phyloP scores from a whole-genome alignment of 305 asterid genomes.

The Euphrasia arctica region DNA sequence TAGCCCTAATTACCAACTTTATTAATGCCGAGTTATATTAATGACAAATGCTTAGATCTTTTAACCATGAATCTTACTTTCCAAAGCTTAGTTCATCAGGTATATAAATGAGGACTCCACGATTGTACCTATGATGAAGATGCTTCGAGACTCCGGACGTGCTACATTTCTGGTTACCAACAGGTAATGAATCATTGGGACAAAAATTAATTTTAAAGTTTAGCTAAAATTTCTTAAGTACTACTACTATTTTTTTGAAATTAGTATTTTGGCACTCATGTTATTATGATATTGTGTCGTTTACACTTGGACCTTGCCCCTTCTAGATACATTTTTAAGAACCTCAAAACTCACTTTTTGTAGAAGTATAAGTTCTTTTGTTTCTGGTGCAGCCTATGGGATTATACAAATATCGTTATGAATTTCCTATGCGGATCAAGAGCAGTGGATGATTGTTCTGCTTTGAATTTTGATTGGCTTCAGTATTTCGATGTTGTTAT shows the following conservation, averaged over 20 bases:
- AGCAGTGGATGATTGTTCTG: slow-evolving; percentile 41
- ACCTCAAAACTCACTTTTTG: slow-evolving; percentile 4
- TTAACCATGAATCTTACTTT: slow-evolving; percentile 18
- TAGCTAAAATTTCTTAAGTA: too few species aligned
- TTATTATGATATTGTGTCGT: not conserved
- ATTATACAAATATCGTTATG: slow-evolving; percentile 91
- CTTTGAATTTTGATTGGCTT: slow-evolving; percentile 79
- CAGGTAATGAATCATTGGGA: slow-evolving; percentile 49
- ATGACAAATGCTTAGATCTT: slow-evolving; percentile 2
- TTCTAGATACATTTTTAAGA: slow-evolving; percentile 13
- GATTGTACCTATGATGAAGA: slow-evolving; percentile 89
- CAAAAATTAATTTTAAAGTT: not conserved
- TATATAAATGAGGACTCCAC: slow-evolving; percentile 69
- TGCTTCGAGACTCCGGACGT: slow-evolving; percentile 93
- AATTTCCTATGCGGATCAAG: slow-evolving; percentile 84
- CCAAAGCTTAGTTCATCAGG: slow-evolving; percentile 33
- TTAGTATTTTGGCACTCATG: too few species aligned
- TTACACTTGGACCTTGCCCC: slow-evolving; percentile 5
- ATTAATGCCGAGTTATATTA: slow-evolving; percentile 10
- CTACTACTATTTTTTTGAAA: too few species aligned
- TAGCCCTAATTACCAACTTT: not conserved
- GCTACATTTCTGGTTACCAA: slow-evolving; percentile 94
- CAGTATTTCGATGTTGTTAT: slow-evolving; percentile 81
- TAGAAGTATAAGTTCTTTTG: slow-evolving; percentile 18
- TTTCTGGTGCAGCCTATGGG: slow-evolving; percentile 88